Base-by-base conservation (phyloP, 2,329 filamentous ascomycete species). In the Cladosporium velox region DNA sequence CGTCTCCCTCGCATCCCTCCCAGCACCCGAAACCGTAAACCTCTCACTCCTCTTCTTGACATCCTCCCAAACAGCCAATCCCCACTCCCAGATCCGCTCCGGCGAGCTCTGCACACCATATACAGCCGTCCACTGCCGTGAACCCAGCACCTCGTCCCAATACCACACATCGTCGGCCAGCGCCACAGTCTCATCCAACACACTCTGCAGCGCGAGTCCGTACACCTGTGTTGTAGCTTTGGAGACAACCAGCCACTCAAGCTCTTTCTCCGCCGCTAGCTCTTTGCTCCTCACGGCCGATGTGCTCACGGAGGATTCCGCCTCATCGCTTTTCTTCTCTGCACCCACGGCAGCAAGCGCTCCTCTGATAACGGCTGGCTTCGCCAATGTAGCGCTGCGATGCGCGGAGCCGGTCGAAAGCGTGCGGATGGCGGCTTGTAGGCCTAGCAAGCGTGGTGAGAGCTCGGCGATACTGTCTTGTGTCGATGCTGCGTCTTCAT, bases 221-320 rank as follows among this genome's bases (percentile, higher is more conserved):
- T 97, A 96, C 1, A 90, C 89, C 75, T 97, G 94, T n/a, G 93
- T 88, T 0, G 93, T 91, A 4, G 93, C 93, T 78, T 98, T 99
- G 78, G 91, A 92, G 34, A 96, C 86, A 18, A 97, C 83, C 28
- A 97, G 81, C 95, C 95, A 98, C 78, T 96, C 90, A 59, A 97
- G 85, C 73, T 97, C 91, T 60, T 86, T 84, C 75, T 93, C 89
- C 73, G 91, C 90, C 21, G 82, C 80, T 12, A 55, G 10, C 30
- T 68, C 67, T 49, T 57, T 47, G 30, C 64, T 58, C n/a, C 28
- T 58, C 21, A 52, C 60, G 34, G 63, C 32, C 76, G 38, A 34
- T 64, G 67, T 28, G 38, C 38, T 66, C 66, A 65, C 14, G 1
- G 28, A 11, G 2, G 21, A 7, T 4, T 28, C 65, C 52, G 64